Evolutionary conservation across 2,329 filamentous ascomycete genomes (phyloP).

Genomic region (Claviceps citrina): DNA sequence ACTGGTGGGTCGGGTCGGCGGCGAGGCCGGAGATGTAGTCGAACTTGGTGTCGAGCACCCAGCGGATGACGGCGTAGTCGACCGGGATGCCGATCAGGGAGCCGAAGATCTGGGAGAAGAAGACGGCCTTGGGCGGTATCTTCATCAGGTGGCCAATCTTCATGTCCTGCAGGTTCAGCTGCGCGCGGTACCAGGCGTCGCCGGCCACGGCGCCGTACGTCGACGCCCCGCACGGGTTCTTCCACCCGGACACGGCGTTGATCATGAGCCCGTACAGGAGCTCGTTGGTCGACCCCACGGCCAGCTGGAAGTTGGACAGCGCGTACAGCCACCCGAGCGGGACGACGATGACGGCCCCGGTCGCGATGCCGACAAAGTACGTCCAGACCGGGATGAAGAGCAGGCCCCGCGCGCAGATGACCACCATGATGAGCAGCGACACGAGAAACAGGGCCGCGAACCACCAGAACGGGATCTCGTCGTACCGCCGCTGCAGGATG

Average conservation of each 20-base stretch:
- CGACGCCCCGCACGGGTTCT: conserved; percentile 42
- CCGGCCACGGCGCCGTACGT: conserved; percentile 44
- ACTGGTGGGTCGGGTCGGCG: conserved; percentile 41
- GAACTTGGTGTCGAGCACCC: conserved; percentile 41
- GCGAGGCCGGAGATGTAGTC: conserved; percentile 36
- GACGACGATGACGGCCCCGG: conserved; percentile 38
- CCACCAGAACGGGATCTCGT: conserved; percentile 42
- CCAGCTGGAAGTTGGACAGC: conserved; percentile 36
- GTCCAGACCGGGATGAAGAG: conserved; percentile 47
- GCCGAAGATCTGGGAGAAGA: conserved; percentile 46
- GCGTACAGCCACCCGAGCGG: conserved; percentile 45
- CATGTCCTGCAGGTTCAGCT: conserved; percentile 44
- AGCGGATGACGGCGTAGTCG: conserved; percentile 45
- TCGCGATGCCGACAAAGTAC: conserved; percentile 39
- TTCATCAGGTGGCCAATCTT: conserved; percentile 53
- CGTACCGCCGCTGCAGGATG: conserved; percentile 32
- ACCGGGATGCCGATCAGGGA: conserved; percentile 43
- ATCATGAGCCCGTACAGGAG: conserved; percentile 46
- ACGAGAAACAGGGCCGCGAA: conserved; percentile 33
- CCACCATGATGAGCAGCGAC: conserved; percentile 33
- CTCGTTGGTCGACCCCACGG: conserved; percentile 45
- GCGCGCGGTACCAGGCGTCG: conserved; percentile 44
- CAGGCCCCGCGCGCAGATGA: conserved; percentile 32
- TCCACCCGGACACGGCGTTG: conserved; percentile 31
- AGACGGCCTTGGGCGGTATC: conserved; percentile 40